Percentiles rank a stretch among this genome's conserved stretches.
Conservation (phyloP, 768 basidiomycete species). For the Trametes cingulata region DNA sequence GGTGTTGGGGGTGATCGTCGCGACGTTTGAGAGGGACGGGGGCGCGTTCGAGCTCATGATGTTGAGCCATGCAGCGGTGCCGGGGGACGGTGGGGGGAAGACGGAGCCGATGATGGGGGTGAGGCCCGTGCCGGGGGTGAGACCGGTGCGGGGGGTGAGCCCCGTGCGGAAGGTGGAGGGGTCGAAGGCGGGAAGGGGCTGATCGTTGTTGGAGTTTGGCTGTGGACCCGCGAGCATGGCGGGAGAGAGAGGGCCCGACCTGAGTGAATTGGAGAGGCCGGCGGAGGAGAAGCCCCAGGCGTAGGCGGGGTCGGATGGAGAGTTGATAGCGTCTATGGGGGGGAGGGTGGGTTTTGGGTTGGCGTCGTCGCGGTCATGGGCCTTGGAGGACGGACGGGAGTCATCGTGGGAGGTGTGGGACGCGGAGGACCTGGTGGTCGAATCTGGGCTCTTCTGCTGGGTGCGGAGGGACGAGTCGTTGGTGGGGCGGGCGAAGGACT, state of each 20-base stretch:
- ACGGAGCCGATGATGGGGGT: conserved; percentile 64
- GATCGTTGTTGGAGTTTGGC: conserved; percentile 38
- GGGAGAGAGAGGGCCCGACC: conserved; percentile 91
- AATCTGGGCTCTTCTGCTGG: conserved; percentile 34
- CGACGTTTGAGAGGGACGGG: conserved; percentile 28
- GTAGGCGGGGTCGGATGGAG: conserved; percentile 59
- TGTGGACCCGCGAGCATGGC: conserved; percentile 94
- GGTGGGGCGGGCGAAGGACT: conserved; percentile 68
- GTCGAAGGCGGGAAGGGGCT: conserved; percentile 57
- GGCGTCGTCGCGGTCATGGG: conserved; percentile 25
- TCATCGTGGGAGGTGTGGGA: conserved; percentile 30
- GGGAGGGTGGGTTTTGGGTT: conserved; percentile 76
- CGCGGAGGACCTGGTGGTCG: conserved; percentile 30
- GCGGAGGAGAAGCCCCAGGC: conserved; percentile 62
- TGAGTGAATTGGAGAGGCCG: conserved; percentile 72
- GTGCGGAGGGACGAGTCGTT: conserved; percentile 48
- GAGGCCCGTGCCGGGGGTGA: conserved; percentile 83
- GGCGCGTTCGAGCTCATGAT: conserved; percentile 71
- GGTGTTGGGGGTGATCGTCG: conserved; percentile 63
- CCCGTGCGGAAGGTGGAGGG: conserved; percentile 78
- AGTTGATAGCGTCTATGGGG: conserved; percentile 76
- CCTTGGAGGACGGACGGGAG: conserved; percentile 24
- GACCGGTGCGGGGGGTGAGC: conserved; percentile 81
- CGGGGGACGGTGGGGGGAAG: conserved; percentile 84
- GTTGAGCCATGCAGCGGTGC: conserved; percentile 89